Percentiles rank a stretch among this genome's conserved stretches.
Evolutionary conservation across 352 stramenopile species (phyloP).

Genomic region (Phytophthora chlamydospora): DNA sequence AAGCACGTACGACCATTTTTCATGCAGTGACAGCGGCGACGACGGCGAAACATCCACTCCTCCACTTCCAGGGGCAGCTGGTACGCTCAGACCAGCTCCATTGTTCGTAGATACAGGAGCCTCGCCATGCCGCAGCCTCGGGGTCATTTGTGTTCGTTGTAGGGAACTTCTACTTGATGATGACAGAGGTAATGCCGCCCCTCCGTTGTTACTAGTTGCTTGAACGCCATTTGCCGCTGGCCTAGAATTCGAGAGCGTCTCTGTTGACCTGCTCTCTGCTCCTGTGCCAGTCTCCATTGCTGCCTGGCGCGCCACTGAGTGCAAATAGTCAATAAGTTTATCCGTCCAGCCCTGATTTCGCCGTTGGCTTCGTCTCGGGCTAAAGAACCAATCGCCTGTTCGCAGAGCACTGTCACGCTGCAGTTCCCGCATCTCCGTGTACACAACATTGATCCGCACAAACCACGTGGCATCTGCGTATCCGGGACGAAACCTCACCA

Average conservation of each 20-base stretch:
- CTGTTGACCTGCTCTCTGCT: slow-evolving; percentile 22
- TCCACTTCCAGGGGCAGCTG: slow-evolving; percentile 15
- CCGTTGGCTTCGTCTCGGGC: slow-evolving; percentile 69
- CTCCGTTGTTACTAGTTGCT: slow-evolving; percentile 11
- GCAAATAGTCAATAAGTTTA: slow-evolving; percentile 78
- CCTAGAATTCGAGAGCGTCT: slow-evolving; percentile 16
- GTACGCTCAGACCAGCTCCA: slow-evolving; percentile 1
- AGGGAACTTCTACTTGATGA: slow-evolving; percentile 4
- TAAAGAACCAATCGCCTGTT: slow-evolving; percentile 84
- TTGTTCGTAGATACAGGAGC: slow-evolving; percentile 3
- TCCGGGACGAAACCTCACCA: slow-evolving; percentile 74
- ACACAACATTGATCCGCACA: slow-evolving; percentile 85
- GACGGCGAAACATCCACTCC: slow-evolving; percentile 14
- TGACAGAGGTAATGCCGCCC: background rate
- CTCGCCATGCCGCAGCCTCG: slow-evolving; percentile 37
- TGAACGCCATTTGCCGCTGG: slow-evolving; percentile 24
- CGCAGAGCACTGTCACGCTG: slow-evolving; percentile 68
- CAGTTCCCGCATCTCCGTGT: slow-evolving; percentile 87
- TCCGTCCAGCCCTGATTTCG: slow-evolving; percentile 83
- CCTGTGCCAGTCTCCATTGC: slow-evolving; percentile 29
- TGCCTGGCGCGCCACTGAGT: slow-evolving; percentile 64
- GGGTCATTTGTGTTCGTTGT: slow-evolving; percentile 15
- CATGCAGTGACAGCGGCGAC: slow-evolving; percentile 53
- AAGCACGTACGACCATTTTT: slow-evolving; percentile 86
- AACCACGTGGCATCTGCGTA: slow-evolving; percentile 85